A percentile compares a stretch with the other conserved stretches of the same genome.
Evolutionary conservation across 1,284 basidiomycete species (phyloP).

Genomic region (Fomitiporia mediterranea): DNA sequence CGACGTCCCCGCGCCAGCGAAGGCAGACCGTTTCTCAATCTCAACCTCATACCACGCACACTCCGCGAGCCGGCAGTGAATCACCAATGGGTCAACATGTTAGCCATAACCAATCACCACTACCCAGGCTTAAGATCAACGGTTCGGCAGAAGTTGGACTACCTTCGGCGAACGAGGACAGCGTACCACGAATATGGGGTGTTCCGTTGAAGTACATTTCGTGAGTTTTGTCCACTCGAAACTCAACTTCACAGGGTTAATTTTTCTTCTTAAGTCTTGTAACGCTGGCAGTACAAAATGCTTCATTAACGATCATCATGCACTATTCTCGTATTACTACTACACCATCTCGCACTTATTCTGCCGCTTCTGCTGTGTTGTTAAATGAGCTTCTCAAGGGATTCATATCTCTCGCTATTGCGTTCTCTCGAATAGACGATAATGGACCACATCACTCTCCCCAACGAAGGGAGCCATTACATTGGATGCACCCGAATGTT

Average conservation of each 20-base stretch:
- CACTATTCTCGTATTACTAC: conserved; percentile 90
- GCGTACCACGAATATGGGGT: conserved; percentile 38
- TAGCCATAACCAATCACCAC: conserved; percentile 1
- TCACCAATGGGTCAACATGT: conserved; percentile 4
- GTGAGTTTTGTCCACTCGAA: conserved; percentile 35
- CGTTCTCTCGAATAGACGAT: conserved; percentile 46
- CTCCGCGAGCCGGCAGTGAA: neutral
- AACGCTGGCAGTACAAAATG: conserved; percentile 94
- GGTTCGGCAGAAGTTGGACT: conserved; percentile 9
- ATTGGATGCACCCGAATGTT: conserved; percentile 26
- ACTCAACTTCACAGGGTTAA: conserved; percentile 7
- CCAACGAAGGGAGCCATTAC: conserved; percentile 9
- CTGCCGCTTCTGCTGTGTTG: conserved; percentile 89
- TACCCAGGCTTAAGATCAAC: conserved; percentile 16
- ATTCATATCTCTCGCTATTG: conserved; percentile 78
- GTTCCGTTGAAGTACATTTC: conserved; percentile 60
- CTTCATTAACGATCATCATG: conserved; percentile 93
- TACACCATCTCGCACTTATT: conserved; percentile 74
- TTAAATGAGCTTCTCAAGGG: conserved; percentile 94
- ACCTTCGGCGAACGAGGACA: conserved; percentile 11
- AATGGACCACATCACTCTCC: conserved; percentile 33
- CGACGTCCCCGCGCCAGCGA: conserved; percentile 17
- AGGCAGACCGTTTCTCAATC: conserved; percentile 17
- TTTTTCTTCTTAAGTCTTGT: conserved; percentile 57
- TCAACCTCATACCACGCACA: neutral